These are phyloP conservation scores for Barnettozyma californica DNA, from an alignment of 805 yeast species.

Conservation along the genomic window DNA sequence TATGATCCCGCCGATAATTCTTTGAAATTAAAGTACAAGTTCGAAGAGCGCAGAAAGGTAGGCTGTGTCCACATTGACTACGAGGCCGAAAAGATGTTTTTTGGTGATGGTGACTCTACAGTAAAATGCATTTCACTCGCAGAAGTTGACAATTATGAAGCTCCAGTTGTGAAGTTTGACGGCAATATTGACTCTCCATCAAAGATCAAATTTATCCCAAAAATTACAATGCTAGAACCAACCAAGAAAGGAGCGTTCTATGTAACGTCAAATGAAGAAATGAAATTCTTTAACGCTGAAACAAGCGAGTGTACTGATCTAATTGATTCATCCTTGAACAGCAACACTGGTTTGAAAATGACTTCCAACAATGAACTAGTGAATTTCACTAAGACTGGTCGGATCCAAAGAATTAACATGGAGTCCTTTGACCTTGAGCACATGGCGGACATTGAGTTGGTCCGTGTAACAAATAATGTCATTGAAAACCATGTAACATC, in stretches of 20 bases:
- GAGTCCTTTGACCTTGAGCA: constrained; percentile 14
- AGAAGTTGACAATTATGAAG: constrained; percentile 23
- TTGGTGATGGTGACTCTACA: constrained; percentile 16
- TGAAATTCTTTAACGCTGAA: constrained; percentile 26
- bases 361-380: constrained; percentile 30
- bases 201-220: constrained; percentile 20
- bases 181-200: constrained; percentile 31
- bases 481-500: constrained; percentile 38
- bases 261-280: constrained; percentile 34
- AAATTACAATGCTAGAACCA: constrained; percentile 21
- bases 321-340: constrained; percentile 33
- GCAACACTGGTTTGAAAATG: constrained; percentile 35
- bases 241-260: constrained; percentile 27
- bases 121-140: constrained; percentile 16
- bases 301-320: constrained; percentile 17
- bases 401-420: constrained; percentile 27
- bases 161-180: constrained; percentile 19
- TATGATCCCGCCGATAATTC: constrained; percentile 14
- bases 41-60: constrained; percentile 9
- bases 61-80: constrained; percentile 20
- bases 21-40: constrained; percentile 13
- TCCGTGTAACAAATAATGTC: constrained; percentile 26
- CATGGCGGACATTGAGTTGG: constrained; percentile 16
- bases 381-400: constrained; percentile 40
- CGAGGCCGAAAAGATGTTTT: constrained; percentile 25